phyloP scores from a whole-genome alignment of 768 basidiomycete species.

The Serendipita sp. region DNA sequence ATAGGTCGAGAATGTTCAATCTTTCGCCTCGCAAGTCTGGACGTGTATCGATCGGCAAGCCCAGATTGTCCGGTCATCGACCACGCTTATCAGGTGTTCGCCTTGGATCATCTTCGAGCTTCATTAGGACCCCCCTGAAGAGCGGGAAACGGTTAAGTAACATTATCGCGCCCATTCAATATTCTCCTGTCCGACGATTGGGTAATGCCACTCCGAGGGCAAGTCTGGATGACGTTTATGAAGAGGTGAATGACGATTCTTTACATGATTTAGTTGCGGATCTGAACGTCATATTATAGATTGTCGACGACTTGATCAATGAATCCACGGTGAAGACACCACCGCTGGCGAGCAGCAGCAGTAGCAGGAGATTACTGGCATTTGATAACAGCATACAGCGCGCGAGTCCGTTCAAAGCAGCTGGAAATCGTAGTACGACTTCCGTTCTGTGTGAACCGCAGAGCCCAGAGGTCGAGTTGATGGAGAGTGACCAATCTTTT shows the following conservation, averaged over 20 bases:
- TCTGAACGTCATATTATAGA: not conserved
- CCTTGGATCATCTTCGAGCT: not conserved
- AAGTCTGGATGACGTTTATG: slow-evolving; percentile 6
- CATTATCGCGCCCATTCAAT: not conserved
- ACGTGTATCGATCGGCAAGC: not conserved
- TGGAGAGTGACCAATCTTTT: not conserved
- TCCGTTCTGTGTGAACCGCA: not conserved
- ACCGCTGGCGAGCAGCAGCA: not conserved
- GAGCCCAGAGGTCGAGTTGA: not conserved
- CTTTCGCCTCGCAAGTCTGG: not conserved
- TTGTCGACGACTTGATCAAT: slow-evolving; percentile 2
- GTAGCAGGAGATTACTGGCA: not conserved
- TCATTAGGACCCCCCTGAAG: not conserved
- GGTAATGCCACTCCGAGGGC: not conserved
- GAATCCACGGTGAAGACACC: not conserved
- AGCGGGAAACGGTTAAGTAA: not conserved
- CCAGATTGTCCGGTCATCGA: not conserved
- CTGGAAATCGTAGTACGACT: not conserved
- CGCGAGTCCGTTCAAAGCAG: not conserved
- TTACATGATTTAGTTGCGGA: not conserved
- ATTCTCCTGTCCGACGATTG: not conserved
- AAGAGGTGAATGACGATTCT: not conserved
- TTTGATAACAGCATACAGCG: not conserved
- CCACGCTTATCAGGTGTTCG: not conserved
- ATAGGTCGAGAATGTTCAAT: not conserved